Evolutionary conservation across 192 early-diverging fungal species (phyloP), one percentile per base, ranked within the genome.

Genomic region (Coemansia sp.): DNA sequence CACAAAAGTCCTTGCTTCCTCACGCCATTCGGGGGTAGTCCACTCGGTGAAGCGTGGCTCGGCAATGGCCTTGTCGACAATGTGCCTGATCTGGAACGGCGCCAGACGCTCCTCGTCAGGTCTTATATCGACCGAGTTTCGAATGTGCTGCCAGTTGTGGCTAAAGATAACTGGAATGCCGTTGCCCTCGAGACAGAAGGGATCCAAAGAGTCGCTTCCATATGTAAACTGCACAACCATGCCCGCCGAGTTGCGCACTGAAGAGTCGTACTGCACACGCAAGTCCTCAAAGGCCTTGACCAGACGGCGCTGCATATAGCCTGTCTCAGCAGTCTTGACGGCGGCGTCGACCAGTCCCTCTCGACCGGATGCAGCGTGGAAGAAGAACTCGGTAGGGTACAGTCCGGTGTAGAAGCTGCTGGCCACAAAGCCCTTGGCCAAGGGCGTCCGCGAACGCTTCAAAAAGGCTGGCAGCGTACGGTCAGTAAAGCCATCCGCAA

Each of bases 281-380:
- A 98, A 78, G 82, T 99, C 98, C 84, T 99, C 98, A 31, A 99
- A 87, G 10, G 96, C 96, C 80, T 98, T 98, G 92, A 96, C 95
- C 42, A 99, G 85, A 78, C 96, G 93, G 57, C 96, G 88, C 78
- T 94, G 93, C 96, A 97, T 98, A 79, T 98, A 98, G 51, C 98
- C 98, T 5, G 98, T 99, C 86, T 99, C 98, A 27, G 98, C 98
- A 59, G 98, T 99, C 75, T 99, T 99, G 77, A 99, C 98, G 55
- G 98, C 98, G 8, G 98, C 98, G 86, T 99, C 98, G 43, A 99
- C 96, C 65, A 99, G 88, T 84, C 98, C 98, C 90, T 99, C 98
- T 86, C 98, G 95, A 78, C 98, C 98, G 54, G 97, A 98, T 15
- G 98, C 93, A 65, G 97, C 98, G 86, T 99, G 98, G 89, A 98